Percentiles rank a stretch among this genome's conserved stretches.
Conservation (phyloP, 306 rosid genomes). For the Cicer yamashitae region DNA sequence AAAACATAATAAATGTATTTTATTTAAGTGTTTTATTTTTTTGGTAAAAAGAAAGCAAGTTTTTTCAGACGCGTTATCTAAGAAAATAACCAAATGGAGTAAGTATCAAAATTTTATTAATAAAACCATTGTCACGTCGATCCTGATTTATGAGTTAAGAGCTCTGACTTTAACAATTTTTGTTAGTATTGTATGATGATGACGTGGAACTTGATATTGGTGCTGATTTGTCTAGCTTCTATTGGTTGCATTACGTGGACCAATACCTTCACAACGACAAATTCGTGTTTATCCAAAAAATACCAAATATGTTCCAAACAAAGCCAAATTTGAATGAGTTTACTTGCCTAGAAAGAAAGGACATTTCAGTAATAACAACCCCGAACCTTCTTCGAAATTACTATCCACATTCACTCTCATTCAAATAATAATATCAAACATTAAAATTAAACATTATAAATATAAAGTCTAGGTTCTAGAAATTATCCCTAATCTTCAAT, state of each 20-base stretch:
- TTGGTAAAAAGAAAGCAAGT: too few species aligned
- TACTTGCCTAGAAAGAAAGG: background rate
- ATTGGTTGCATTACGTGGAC: slow-evolving; percentile 47
- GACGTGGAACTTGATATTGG: background rate
- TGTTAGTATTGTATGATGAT: background rate
- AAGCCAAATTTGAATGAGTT: background rate
- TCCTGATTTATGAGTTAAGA: too few species aligned
- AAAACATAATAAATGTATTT: too few species aligned
- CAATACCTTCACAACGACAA: background rate
- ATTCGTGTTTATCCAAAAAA: background rate
- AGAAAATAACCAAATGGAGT: too few species aligned
- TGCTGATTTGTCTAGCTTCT: slow-evolving; percentile 37
- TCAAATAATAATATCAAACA: background rate
- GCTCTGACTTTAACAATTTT: too few species aligned
- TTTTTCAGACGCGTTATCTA: too few species aligned
- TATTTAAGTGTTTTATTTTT: too few species aligned
- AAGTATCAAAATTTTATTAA: too few species aligned
- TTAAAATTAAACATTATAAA: background rate
- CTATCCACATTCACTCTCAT: background rate
- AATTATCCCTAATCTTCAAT: too few species aligned
- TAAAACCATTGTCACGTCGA: too few species aligned
- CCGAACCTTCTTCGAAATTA: slow-evolving; percentile 37
- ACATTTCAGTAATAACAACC: background rate
- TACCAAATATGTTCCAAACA: background rate
- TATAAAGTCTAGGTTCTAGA: background rate